These are phyloP conservation scores for Phytophthora sp. DNA, from an alignment of 352 stramenopile species.

Conservation along the genomic window DNA sequence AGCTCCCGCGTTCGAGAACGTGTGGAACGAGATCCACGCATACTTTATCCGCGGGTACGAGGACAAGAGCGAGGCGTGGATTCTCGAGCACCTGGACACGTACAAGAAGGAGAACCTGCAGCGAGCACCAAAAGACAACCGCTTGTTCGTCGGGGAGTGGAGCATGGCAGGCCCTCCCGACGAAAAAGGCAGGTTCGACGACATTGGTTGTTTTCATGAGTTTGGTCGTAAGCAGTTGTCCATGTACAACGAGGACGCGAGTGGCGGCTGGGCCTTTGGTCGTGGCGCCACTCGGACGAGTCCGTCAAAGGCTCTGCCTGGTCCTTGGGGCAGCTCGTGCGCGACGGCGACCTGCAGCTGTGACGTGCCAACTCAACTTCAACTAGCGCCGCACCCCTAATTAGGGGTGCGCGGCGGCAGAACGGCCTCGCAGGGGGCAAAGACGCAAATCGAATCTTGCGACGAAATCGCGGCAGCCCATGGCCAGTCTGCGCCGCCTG, in stretches of 20 bases:
- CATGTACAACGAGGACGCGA: conserved; percentile 17
- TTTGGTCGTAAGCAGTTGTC: conserved; percentile 38
- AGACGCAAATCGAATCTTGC: conserved; percentile 22
- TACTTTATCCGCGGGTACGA: conserved; percentile 60
- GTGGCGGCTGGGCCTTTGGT: conserved; percentile 50
- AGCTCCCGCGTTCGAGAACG: conserved; percentile 40
- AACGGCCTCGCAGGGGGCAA: too few species aligned
- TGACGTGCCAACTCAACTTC: conserved; percentile 13
- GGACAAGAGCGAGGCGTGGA: conserved; percentile 15
- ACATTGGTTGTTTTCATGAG: conserved; percentile 20
- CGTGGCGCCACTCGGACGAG: conserved; percentile 52
- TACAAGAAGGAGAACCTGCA: conserved; percentile 21
- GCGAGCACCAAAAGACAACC: not conserved
- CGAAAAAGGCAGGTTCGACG: conserved; percentile 27
- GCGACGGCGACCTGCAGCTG: too few species aligned
- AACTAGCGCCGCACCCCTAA: not conserved
- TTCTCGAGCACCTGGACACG: conserved; percentile 22
- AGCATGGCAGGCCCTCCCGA: conserved; percentile 36
- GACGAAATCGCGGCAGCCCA: too few species aligned
- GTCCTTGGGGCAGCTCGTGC: too few species aligned
- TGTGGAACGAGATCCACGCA: conserved; percentile 63
- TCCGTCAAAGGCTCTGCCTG: conserved; percentile 32
- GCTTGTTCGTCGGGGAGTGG: conserved; percentile 59
- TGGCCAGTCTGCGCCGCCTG: conserved; percentile 26
- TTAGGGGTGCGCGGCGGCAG: too few species aligned